Evolutionary conservation across 352 stramenopile species (phyloP).

Genomic region (Peronospora farinosa): DNA sequence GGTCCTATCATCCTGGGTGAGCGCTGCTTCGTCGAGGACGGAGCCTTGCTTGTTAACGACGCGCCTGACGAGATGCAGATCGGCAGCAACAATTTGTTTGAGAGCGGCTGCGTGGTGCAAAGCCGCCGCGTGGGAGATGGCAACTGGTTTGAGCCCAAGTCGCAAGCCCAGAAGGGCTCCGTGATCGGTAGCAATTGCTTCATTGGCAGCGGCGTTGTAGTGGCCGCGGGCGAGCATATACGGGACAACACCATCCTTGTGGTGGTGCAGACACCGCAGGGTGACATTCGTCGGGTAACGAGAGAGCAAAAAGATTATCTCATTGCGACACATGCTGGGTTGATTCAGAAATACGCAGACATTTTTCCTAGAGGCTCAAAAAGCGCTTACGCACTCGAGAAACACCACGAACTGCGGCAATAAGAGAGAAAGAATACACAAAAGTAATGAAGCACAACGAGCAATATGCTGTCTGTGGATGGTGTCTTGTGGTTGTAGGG

Average conservation of each 20-base stretch:
- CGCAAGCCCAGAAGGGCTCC: slow-evolving; percentile 37
- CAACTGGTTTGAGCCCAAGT: slow-evolving; percentile 80
- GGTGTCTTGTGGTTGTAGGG: neutral
- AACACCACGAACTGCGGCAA: slow-evolving; percentile 64
- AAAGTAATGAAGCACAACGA: neutral
- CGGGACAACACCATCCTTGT: slow-evolving; percentile 74
- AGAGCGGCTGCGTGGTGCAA: slow-evolving; percentile 64
- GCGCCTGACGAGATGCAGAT: slow-evolving; percentile 38
- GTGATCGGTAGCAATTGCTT: slow-evolving; percentile 76
- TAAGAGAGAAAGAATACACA: slow-evolving; percentile 7
- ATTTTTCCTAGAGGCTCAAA: slow-evolving; percentile 63
- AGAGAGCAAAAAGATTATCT: slow-evolving; percentile 65
- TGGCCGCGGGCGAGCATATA: slow-evolving; percentile 51
- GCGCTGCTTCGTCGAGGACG: slow-evolving; percentile 69
- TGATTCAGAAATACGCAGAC: slow-evolving; percentile 72
- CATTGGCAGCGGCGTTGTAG: slow-evolving; percentile 74
- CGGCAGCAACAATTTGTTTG: slow-evolving; percentile 70
- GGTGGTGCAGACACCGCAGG: slow-evolving; percentile 35
- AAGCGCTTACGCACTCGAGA: slow-evolving; percentile 66
- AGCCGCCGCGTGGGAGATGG: slow-evolving; percentile 47
- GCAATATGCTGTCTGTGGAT: neutral
- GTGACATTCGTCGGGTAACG: slow-evolving; percentile 33
- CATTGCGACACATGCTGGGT: slow-evolving; percentile 37
- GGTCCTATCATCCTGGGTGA: slow-evolving; percentile 49
- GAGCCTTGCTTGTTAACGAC: slow-evolving; percentile 33